Evolutionary conservation across 352 stramenopile genomes (phyloP), one percentile per base, ranked within the genome.

Genomic region (Thraustochytrium striatum): DNA sequence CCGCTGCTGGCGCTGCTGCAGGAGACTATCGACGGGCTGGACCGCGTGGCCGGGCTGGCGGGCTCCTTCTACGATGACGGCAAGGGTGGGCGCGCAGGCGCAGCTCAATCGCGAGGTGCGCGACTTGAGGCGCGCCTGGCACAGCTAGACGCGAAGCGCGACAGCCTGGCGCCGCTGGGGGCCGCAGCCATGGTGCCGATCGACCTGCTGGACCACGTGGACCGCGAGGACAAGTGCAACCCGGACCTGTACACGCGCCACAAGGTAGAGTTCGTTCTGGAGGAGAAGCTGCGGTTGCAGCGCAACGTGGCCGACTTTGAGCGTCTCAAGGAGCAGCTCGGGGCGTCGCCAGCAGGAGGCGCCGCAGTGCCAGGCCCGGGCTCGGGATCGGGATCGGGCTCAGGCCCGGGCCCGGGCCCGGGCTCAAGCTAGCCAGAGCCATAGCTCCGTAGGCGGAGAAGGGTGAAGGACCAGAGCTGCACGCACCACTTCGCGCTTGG

Each of bases 171-270:
- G 25, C 47, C 47, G 25, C 47, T 55, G 47, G 47, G 47, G 25
- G 25, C 16, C 25, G 25, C 47, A 55, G 47, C 47, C 47, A 55
- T 55, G 47, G 65, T 75, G 36, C 65, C 65, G 19, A 43, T 75
- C 9, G 65, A 75, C 52, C 52, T 75, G 16, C 65, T 75, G 30
- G 65, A 75, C 32, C 65, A 75, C 25, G n/a, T 75, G 1, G 65
- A 75, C 36, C 65, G 50, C 41, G 32, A 61, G 16, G 65, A 75
- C 2, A 75, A 62, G 16, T 16, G 30, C 25, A 75, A 75, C 36
- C 65, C 65, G 44, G 65, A 75, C 3, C 7, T 75, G 16, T 75
- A 75, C 36, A 75, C 65, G 52, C 65, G 65, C 44, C 52, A 75
- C 39, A 75, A 75, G 50, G 65, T 38, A 3, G 30, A 75, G n/a